A percentile compares a stretch with the other conserved stretches of the same genome.
These are phyloP conservation scores for Claviceps sp. DNA, from an alignment of 2,329 filamentous ascomycete genomes.

Conservation along the genomic window DNA sequence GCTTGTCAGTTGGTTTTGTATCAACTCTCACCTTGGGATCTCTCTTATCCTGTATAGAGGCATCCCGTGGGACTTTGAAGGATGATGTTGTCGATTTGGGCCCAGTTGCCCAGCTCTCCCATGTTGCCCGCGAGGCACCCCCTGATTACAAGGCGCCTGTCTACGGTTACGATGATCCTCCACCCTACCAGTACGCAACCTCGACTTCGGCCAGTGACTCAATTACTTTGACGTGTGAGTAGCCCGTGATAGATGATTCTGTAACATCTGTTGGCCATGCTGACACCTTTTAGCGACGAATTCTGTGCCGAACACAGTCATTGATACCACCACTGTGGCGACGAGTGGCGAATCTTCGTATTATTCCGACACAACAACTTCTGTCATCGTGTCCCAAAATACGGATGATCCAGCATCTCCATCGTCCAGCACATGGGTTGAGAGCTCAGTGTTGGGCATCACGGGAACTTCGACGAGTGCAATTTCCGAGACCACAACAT, in stretches of 20 bases:
- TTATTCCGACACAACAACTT: background rate
- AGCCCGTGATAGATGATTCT: background rate
- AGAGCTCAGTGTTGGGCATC: slow-evolving; percentile 5
- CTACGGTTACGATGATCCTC: slow-evolving; percentile 8
- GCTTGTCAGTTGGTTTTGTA: background rate
- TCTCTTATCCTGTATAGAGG: slow-evolving; percentile 5
- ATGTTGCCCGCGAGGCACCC: slow-evolving; percentile 4
- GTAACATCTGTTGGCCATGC: background rate
- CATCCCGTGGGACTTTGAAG: background rate
- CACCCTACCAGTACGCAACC: slow-evolving; percentile 10
- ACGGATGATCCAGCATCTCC: background rate
- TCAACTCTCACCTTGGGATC: background rate
- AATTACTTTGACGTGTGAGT: slow-evolving; percentile 7
- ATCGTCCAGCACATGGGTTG: background rate
- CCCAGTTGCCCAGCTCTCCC: background rate
- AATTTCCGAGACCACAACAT: background rate
- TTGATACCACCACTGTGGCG: background rate
- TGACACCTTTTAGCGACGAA: background rate
- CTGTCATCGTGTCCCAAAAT: background rate
- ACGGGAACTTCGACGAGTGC: background rate
- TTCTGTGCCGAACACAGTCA: background rate
- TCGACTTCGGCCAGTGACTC: slow-evolving; percentile 1
- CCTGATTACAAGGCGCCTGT: slow-evolving; percentile 9
- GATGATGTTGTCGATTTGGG: background rate
- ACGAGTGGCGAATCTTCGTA: background rate